Conservation (phyloP, 1,139 yeast genomes). For the Suhomyces chickasaworum region DNA sequence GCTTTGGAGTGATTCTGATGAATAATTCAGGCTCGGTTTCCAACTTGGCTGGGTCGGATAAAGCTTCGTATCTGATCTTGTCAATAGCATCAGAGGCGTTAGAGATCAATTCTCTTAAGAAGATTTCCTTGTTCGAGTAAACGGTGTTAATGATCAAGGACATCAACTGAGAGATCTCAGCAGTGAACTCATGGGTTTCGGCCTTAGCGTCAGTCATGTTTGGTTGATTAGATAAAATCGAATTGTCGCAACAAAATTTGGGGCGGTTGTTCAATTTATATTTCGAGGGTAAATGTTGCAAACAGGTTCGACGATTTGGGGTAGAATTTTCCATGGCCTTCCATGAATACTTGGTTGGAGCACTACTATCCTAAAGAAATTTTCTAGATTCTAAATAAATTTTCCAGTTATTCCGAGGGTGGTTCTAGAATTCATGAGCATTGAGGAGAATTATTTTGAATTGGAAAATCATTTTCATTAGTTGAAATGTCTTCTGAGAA, state of each 20-base stretch:
- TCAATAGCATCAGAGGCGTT: slow-evolving; percentile 97
- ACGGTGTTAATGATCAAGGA: slow-evolving; percentile 99
- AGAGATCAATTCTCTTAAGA: slow-evolving; percentile 98
- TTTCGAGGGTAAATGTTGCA: slow-evolving; percentile 12
- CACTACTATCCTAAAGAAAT: slow-evolving; percentile 8
- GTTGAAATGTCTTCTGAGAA: too few relatives aligned
- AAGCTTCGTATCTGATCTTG: slow-evolving; percentile 96
- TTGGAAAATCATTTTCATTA: too few relatives aligned
- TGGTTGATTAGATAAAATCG: slow-evolving; percentile 7
- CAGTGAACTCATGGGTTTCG: slow-evolving; percentile 96
- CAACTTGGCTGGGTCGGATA: slow-evolving; percentile 87
- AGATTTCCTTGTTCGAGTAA: slow-evolving; percentile 98
- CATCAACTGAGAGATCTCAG: slow-evolving; percentile 99
- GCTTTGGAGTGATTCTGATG: slow-evolving; percentile 95
- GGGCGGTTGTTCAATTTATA: slow-evolving; percentile 10
- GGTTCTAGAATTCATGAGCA: neutral
- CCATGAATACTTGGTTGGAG: slow-evolving; percentile 22
- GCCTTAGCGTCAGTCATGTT: slow-evolving; percentile 60
- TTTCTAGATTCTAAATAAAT: neutral
- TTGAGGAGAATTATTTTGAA: too few relatives aligned
- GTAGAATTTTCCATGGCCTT: slow-evolving; percentile 39
- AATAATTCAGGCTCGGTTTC: slow-evolving; percentile 96
- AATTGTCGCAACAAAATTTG: slow-evolving; percentile 9
- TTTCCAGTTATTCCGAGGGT: neutral
- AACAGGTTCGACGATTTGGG: slow-evolving; percentile 13